Evolutionary conservation across 2,329 filamentous ascomycete genomes (phyloP).

Genomic region (Paraconiothyrium sp.): DNA sequence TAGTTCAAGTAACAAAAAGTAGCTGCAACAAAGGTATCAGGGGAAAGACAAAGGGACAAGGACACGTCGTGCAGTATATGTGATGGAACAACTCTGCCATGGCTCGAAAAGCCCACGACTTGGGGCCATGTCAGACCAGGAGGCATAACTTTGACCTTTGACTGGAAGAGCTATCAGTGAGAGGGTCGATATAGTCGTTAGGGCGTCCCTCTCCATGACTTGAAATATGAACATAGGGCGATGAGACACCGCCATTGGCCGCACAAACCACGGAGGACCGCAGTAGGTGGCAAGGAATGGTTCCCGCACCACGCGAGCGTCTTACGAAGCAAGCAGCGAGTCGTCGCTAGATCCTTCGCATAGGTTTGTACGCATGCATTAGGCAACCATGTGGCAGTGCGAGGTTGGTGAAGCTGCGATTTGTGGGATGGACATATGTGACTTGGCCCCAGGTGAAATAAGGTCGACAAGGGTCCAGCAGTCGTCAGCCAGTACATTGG

Average conservation of each 20-base stretch:
- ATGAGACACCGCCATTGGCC: conserved; percentile 5
- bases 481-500: conserved; percentile 7
- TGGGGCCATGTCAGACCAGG: conserved; percentile 13
- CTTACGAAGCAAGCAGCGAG: background rate
- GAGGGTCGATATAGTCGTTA: conserved; percentile 6
- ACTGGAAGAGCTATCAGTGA: background rate
- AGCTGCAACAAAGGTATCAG: background rate
- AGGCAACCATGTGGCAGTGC: conserved; percentile 19
- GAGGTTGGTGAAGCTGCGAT: conserved; percentile 3
- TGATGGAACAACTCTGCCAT: background rate
- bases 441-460: conserved; percentile 6
- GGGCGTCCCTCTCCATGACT: conserved; percentile 2
- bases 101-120: background rate
- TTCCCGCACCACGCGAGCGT: conserved; percentile 7
- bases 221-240: background rate
- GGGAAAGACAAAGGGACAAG: too few species aligned
- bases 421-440: background rate
- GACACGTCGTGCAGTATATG: conserved; percentile 3
- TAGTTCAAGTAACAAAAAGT: background rate
- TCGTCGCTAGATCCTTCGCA: conserved; percentile 10
- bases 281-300: conserved; percentile 1
- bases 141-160: background rate
- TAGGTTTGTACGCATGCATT: background rate
- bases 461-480: conserved; percentile 7
- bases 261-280: background rate